Percentiles rank a stretch among this genome's conserved stretches.
Evolutionary conservation across 345 rosid species (phyloP).

Genomic region (Citrus unshiu): DNA sequence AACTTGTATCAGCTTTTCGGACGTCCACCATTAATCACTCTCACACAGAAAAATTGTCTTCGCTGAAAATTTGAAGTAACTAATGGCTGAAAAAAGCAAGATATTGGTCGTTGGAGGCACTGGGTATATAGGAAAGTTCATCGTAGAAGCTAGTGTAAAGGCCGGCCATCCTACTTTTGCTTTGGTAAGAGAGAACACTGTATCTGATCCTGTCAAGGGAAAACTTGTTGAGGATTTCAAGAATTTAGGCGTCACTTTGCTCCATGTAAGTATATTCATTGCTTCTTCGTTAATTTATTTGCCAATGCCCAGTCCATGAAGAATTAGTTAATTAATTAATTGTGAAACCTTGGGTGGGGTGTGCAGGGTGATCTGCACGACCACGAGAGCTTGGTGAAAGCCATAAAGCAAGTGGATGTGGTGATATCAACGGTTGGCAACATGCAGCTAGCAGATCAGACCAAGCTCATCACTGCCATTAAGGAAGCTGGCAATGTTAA

Average conservation of each 20-base stretch:
- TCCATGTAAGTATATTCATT: slow-evolving; percentile 34
- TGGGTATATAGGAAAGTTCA: slow-evolving; percentile 69
- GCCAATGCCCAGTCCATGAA: background rate
- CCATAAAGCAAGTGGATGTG: slow-evolving; percentile 71
- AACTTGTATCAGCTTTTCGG: background rate
- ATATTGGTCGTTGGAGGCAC: slow-evolving; percentile 69
- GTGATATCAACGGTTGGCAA: slow-evolving; percentile 66
- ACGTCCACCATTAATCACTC: background rate
- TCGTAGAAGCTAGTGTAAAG: slow-evolving; percentile 55
- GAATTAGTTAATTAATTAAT: background rate
- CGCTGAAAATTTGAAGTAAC: background rate
- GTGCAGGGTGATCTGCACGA: slow-evolving; percentile 57
- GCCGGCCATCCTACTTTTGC: slow-evolving; percentile 62
- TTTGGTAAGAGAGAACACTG: slow-evolving; percentile 49
- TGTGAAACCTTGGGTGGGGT: background rate
- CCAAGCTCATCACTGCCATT: slow-evolving; percentile 71
- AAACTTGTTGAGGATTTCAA: slow-evolving; percentile 47
- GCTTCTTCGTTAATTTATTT: background rate
- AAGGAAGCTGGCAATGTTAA: slow-evolving; percentile 86
- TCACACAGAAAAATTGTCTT: background rate
- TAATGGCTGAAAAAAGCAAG: slow-evolving; percentile 66
- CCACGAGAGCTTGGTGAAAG: slow-evolving; percentile 69
- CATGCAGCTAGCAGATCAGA: slow-evolving; percentile 57
- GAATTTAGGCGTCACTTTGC: slow-evolving; percentile 49
- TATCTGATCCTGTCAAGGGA: slow-evolving; percentile 55